Evolutionary conservation across 108 stramenopile genomes (phyloP).

Genomic region (Craspedostauros australis): DNA sequence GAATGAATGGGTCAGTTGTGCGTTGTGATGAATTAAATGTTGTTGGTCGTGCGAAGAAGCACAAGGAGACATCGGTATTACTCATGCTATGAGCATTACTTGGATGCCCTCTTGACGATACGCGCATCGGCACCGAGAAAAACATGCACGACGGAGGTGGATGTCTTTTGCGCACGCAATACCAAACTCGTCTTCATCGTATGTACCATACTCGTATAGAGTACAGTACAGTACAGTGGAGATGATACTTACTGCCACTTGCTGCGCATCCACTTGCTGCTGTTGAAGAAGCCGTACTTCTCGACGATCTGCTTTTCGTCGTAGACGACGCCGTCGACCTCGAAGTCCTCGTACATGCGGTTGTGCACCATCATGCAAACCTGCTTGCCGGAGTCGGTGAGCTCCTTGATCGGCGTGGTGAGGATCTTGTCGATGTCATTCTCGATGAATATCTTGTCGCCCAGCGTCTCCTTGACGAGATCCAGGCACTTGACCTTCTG

Average conservation of each 20-base stretch:
- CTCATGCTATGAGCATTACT: too few relatives aligned
- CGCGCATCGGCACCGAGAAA: too few relatives aligned
- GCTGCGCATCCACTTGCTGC: conserved; percentile 25
- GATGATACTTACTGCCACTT: conserved; percentile 33
- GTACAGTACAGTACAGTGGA: neutral
- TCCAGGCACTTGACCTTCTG: conserved; percentile 32
- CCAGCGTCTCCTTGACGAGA: conserved; percentile 22
- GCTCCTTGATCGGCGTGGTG: conserved; percentile 20
- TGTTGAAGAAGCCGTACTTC: conserved; percentile 29
- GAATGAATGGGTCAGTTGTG: too few relatives aligned
- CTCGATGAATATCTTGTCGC: conserved; percentile 21
- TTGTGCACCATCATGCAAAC: conserved; percentile 28
- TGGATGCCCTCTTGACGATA: too few relatives aligned
- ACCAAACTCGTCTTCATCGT: too few relatives aligned
- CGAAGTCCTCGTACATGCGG: conserved; percentile 33
- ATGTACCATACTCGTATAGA: neutral
- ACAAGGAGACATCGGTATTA: too few relatives aligned
- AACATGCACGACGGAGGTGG: too few relatives aligned
- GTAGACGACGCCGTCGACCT: conserved; percentile 19
- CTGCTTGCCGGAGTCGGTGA: conserved; percentile 16
- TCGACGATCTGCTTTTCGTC: conserved; percentile 14
- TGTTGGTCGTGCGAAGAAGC: too few relatives aligned
- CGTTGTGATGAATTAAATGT: too few relatives aligned
- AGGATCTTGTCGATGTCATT: conserved; percentile 13
- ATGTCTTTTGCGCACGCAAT: too few relatives aligned